A percentile compares a stretch with the other conserved stretches of the same genome.
Evolutionary conservation across 495 filamentous ascomycete species (phyloP).

Genomic region (Penicillium steckii): DNA sequence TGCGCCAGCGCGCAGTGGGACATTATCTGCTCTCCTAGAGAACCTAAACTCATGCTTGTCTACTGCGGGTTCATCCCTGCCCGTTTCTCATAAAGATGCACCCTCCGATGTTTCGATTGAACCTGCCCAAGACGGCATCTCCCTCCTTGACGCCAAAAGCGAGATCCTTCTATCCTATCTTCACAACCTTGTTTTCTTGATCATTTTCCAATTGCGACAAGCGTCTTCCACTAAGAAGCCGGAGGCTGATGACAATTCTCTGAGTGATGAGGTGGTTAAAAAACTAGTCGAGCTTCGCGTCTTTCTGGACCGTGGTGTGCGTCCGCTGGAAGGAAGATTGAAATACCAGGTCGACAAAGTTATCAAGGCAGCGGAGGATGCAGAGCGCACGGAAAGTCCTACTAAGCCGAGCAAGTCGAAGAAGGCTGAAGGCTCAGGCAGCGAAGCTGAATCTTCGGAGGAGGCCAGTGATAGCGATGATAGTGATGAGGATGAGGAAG

Average conservation of each 20-base stretch:
- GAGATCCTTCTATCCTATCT: constrained; percentile 94
- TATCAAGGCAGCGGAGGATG: constrained; percentile 79
- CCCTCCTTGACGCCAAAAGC: constrained; percentile 90
- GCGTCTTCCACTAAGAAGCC: constrained; percentile 25
- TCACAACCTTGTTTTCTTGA: constrained; percentile 88
- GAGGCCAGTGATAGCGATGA: constrained; percentile 31
- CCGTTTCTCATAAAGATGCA: constrained; percentile 41
- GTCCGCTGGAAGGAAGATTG: constrained; percentile 80
- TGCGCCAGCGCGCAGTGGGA: constrained; percentile 23
- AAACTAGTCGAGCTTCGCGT: constrained; percentile 83
- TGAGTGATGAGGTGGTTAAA: constrained; percentile 64
- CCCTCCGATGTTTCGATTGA: constrained; percentile 47
- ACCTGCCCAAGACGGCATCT: constrained; percentile 81
- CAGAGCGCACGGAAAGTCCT: constrained; percentile 42
- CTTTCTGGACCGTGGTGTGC: constrained; percentile 86
- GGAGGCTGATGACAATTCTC: constrained; percentile 23
- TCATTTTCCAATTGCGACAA: constrained; percentile 76
- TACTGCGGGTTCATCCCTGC: constrained; percentile 59
- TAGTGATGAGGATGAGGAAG: constrained; percentile 38
- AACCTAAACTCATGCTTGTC: constrained; percentile 61
- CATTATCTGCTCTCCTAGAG: constrained; percentile 57
- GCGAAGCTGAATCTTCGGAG: constrained; percentile 28
- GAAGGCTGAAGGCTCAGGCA: constrained; percentile 18
- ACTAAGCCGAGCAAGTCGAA: constrained; percentile 21
- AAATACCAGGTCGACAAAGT: constrained; percentile 91